Evolutionary conservation across 2,329 filamentous ascomycete species (phyloP), one percentile per base, ranked within the genome.

Genomic region (Cladophialophora exuberans): DNA sequence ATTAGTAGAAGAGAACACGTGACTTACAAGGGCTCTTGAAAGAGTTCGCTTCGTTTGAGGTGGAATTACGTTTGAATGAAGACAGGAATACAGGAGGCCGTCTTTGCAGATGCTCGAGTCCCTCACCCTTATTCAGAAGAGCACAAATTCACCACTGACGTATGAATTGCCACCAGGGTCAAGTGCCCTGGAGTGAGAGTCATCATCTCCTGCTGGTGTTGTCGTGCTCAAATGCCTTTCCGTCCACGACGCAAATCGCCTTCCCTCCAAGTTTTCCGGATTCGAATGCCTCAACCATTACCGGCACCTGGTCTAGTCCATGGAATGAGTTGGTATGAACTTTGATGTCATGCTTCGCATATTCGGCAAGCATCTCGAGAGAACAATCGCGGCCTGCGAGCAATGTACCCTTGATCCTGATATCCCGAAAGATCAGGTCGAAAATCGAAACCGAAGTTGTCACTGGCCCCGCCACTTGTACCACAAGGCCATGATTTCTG

Each of bases 401-500:
- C 25, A 82, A 62, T 39, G 70, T 75, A 2, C 80, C 79, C 18
- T 73, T 72, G 18, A 83, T 67, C 38, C 71, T 67, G 20, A 83
- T 76, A 61, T 83, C 80, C 4, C 80, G 70, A 62, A 83, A 80
- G 31, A 83, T 70, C 5, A 83, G 61, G 61, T 83, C 79, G 0
- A 63, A 63, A 52, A 72, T 76, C 26, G 72, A 71, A 3, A 74
- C 64, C 18, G 59, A 65, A 4, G 74, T 67, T 7, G 70, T 67
- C 1, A 62, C 65, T 15, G 65, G 64, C 66, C 83, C 81, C 11
- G 81, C 82, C 41, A 85, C 77, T 66, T 85, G 80, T 1, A 85
- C 71, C 63, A 84, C 71, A 0, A 71, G 75, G 2, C 81, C 82
- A 63, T 86, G 83, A 75, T 79, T 83, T 63, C 74, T 79, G 0